Base-by-base conservation (phyloP, 192 early-diverging fungal genomes). In the Linderina pennispora region DNA sequence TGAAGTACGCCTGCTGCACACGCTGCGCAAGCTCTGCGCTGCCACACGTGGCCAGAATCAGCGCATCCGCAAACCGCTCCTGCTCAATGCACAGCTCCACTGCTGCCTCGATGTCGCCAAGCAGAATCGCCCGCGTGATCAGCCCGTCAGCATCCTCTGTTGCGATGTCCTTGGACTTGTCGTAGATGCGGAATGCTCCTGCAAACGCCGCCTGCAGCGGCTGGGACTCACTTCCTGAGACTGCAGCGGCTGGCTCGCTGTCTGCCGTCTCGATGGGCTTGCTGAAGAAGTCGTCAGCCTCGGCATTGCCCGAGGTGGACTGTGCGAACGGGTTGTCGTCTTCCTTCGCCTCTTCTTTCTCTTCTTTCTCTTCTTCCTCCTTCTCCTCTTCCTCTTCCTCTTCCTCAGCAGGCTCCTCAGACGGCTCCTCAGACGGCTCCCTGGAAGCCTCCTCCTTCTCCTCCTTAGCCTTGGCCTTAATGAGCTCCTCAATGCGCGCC, bases 61-160 rank as follows among this genome's bases (percentile, higher is more conserved):
- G 60, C 3, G 89, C 93, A 52, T 94, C 93, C 1, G 97, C 82
- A 51, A 85, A 81, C 19, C 87, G 78, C 47, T 90, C 78, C 8
- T 86, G 74, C 23, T 79, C 79, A 23, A 99, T 70, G 53, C 93
- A 96, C 24, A 94, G 69, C 26, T 84, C 75, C 10, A 97, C 93
- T 13, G 94, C 94, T 0, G 86, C 80, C 55, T 91, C 90, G 57
- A 94, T 94, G 58, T 99, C 90, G 51, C 97, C 93, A 24, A 92
- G 59, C 6, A 97, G 75, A 19, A 97, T 65, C 2, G 89, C 80
- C 15, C 83, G 79, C 8, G 90, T 96, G 40, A 98, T 85, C 31
- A 91, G 64, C 14, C 76, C 78, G 42, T 97, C 89, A 10, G 56
- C 51, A 43, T 62, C 61, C 47, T 71, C 67, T 0, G 34, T 18